Evolutionary conservation across 768 basidiomycete genomes (phyloP).

Genomic region (Leccinum obscurum): DNA sequence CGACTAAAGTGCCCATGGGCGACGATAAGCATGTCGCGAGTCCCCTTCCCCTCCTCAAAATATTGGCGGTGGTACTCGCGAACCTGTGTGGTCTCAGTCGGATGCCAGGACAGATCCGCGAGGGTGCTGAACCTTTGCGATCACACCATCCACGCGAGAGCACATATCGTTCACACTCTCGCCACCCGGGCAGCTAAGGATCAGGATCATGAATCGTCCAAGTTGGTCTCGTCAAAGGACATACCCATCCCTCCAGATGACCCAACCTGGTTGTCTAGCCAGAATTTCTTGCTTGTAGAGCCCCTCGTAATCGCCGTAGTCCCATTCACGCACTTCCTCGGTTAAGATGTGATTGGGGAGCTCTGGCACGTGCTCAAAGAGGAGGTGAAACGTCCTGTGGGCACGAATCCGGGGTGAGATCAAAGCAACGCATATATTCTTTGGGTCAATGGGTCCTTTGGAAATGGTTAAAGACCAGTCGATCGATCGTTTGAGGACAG

Average conservation of each 20-base stretch:
- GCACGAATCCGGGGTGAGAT: conserved; percentile 90
- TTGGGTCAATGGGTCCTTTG: conserved; percentile 75
- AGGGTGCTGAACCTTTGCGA: conserved; percentile 55
- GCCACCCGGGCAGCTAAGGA: conserved; percentile 77
- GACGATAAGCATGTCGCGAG: conserved; percentile 83
- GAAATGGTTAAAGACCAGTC: not conserved
- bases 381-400: conserved; percentile 79
- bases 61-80: conserved; percentile 72
- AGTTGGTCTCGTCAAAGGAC: conserved; percentile 16
- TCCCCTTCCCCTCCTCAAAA: conserved; percentile 62
- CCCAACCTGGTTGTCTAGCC: conserved; percentile 59
- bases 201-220: conserved; percentile 6
- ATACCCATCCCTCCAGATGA: conserved; percentile 86
- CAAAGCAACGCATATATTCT: conserved; percentile 69
- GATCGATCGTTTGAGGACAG: not conserved
- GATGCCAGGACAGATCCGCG: not conserved
- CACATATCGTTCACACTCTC: conserved; percentile 83
- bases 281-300: conserved; percentile 77
- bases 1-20: conserved; percentile 86
- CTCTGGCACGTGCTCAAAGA: conserved; percentile 55
- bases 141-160: conserved; percentile 72
- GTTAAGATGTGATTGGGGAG: conserved; percentile 56
- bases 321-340: conserved; percentile 81
- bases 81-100: conserved; percentile 44
- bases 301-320: conserved; percentile 92